Evolutionary conservation across 768 basidiomycete species (phyloP).

Genomic region (Russula sp.): DNA sequence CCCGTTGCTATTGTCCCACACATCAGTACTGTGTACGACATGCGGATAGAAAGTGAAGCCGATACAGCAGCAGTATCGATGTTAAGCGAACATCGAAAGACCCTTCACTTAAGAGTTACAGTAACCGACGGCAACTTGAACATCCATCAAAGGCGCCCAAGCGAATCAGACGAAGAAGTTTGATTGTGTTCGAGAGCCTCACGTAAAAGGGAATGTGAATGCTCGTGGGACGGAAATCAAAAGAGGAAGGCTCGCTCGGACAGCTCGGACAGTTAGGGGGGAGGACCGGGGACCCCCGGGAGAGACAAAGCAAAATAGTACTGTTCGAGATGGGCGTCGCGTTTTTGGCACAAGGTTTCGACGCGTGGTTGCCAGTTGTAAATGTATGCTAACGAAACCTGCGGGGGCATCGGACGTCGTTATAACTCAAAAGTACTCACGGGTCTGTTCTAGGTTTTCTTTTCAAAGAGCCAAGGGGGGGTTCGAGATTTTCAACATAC

Average conservation of each 20-base stretch:
- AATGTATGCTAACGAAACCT: slow-evolving; percentile 9
- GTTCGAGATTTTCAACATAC: slow-evolving; percentile 6
- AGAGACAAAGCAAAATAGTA: neutral
- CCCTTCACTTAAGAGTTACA: neutral
- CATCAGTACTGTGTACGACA: neutral
- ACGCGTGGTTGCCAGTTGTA: neutral
- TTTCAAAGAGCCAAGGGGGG: neutral
- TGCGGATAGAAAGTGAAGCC: neutral
- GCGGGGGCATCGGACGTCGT: slow-evolving; percentile 12
- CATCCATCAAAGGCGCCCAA: slow-evolving; percentile 8
- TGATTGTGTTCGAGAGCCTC: neutral
- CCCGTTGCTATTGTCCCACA: neutral
- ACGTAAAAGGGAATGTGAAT: slow-evolving; percentile 16
- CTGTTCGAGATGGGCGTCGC: neutral
- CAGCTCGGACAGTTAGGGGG: slow-evolving; percentile 20
- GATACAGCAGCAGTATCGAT: neutral
- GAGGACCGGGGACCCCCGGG: too few species aligned
- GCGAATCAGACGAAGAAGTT: slow-evolving; percentile 18
- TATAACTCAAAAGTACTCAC: neutral
- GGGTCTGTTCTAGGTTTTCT: neutral
- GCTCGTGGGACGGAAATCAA: slow-evolving; percentile 8
- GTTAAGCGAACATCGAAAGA: slow-evolving; percentile 1
- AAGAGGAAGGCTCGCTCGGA: neutral
- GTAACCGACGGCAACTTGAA: slow-evolving; percentile 4
- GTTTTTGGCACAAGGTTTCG: neutral